Conservation (phyloP, 805 yeast species). For the Pichia eremophila region DNA sequence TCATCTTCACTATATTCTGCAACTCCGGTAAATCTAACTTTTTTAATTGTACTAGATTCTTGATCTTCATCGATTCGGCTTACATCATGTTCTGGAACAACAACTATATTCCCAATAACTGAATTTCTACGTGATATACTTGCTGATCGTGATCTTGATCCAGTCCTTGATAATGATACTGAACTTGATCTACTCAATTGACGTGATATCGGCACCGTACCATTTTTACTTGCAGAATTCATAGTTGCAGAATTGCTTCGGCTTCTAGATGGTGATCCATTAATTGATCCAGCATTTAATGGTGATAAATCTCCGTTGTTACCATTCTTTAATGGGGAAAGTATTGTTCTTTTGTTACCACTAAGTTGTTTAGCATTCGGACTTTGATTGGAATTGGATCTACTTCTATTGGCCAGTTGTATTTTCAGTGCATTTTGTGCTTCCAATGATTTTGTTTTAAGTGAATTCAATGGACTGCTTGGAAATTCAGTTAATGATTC, state of each 20-base stretch:
- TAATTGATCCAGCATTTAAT: no score
- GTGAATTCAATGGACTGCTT: slow-evolving; percentile 24
- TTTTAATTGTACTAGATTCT: slow-evolving; percentile 22
- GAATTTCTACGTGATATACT: slow-evolving; percentile 4
- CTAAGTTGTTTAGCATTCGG: background rate
- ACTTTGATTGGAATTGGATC: slow-evolving; percentile 20
- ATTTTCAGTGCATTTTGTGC: slow-evolving; percentile 12
- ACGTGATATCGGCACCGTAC: slow-evolving; percentile 4
- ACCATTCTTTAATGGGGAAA: background rate
- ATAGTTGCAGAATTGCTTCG: background rate
- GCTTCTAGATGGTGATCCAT: background rate
- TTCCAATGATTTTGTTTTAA: slow-evolving; percentile 15
- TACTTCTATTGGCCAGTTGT: slow-evolving; percentile 14
- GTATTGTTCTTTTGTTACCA: background rate
- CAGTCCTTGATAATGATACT: background rate
- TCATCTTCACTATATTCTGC: slow-evolving; percentile 42
- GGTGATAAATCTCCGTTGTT: background rate
- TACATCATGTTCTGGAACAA: slow-evolving; percentile 11
- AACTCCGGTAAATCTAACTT: slow-evolving; percentile 45
- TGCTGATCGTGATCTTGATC: slow-evolving; percentile 10
- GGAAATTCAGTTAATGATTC: slow-evolving; percentile 11
- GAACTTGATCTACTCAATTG: slow-evolving; percentile 6
- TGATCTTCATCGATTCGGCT: slow-evolving; percentile 11
- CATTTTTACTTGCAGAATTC: no score
- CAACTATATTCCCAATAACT: slow-evolving; percentile 16